Evolutionary conservation across 192 early-diverging fungal genomes (phyloP), one percentile per base, ranked within the genome.

Genomic region (Gryganskiella cystojenkinii): DNA sequence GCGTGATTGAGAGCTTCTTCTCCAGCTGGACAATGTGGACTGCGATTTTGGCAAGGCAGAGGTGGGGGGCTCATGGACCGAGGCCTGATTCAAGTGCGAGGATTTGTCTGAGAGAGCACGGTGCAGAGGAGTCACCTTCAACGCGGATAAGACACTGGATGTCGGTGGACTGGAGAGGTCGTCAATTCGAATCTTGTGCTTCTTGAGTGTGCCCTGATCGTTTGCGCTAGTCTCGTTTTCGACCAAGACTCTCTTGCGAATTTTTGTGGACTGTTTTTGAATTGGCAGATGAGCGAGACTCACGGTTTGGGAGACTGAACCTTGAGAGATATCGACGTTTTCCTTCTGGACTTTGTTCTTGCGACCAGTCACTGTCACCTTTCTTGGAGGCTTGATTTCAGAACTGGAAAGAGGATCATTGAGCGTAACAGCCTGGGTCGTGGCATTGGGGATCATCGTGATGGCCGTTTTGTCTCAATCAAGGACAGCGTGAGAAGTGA

Each of bases 101-200:
- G 71, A 73, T 35, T 65, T 73, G 40, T 73, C 71, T 5, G 71
- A 73, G 17, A 73, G 63, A 8, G 71, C 65, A 22, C 71, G 71
- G 56, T 73, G 71, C 19, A 64, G 40, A 33, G 63, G 47, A 35
- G 71, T 30, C 46, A 57, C 46, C 47, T 61, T 42, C 28, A 35
- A 33, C 34, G 49, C 33, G 22, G 68, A 47, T 11, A 53, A 13
- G 34, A 25, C 28, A 25, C 33, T 31, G 27, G 28, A 22, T 19
- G 24, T 50, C 35, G 51, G 51, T 19, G 35, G 51, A 35, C 31
- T 33, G 31, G 30, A 9, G 20, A n/a, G 56, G 49, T 70, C 67
- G 20, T 59, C 63, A 4, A 59, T 13, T 7, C 64, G 33, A 22
- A 65, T 24, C 57, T 61, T 65, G 30, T 53, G 63, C 54, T 51